Evolutionary conservation across 768 basidiomycete species (phyloP), one percentile per base, ranked within the genome.

Genomic region (Mycena filopes): DNA sequence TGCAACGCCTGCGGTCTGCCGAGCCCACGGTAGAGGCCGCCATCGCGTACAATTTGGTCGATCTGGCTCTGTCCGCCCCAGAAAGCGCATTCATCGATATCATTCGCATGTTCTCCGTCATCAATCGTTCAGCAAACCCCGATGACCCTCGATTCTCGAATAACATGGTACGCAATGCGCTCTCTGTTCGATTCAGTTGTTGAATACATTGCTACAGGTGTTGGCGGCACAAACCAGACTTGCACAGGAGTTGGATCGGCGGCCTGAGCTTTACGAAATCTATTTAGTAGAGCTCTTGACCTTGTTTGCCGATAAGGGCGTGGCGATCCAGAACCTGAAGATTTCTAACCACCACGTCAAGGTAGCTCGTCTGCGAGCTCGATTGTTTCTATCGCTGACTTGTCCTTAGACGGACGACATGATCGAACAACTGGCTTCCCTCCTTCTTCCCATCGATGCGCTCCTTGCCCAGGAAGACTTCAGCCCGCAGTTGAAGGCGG

Each of bases 21-120:
- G 96, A 98, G 71, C 90, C 94, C 0, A 88, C 89, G 0, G 92
- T 95, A 18, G 95, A 98, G 76, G 93, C 95, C 26, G 92, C 93
- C 1, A 96, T 98, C 64, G 91, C 95, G 2, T 92, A 92, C 73
- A 96, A 95, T 72, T 83, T 99, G 15, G 95, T 96, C 9, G 94
- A 96, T 63, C 83, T 99, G 20, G 96, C 95, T 1, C 81, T 96
- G 43, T 84, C 85, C 50, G 92, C 94, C 0, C 90, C 93, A 1
- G 86, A 89, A 65, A 84, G 83, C 58, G 85, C 93, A 3, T 95
- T 98, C 71, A 76, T 85, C 25, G 96, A 99, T 65, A 91, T 97
- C 63, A 89, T 95, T 54, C 84, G 88, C 47, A 88, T 90, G 0
- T 95, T 98, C 74, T 95, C 95, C 8, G 79, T 85, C 23, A 92